Evolutionary conservation across 352 stramenopile genomes (phyloP), one percentile per base, ranked within the genome.

Genomic region (Pythium phragmiticola): DNA sequence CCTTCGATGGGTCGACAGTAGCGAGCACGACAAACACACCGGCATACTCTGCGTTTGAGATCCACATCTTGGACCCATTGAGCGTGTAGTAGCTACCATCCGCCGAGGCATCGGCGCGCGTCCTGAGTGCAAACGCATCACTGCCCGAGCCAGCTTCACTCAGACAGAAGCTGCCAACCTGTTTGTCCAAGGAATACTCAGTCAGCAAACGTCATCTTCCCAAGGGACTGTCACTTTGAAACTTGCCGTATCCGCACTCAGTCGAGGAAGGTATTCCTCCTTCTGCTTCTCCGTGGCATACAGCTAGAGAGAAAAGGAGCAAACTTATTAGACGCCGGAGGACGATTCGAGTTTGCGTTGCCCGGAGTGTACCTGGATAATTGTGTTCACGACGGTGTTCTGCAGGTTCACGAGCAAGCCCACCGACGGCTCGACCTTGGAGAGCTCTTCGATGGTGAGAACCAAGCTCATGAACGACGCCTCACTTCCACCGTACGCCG

Each of bases 11-110:
- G 72, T 98, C 88, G 17, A 87, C 89, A 65, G 97, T 99, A 12
- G 96, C 96, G 78, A 99, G 98, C 19, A 99, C 93, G 26, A 99
- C 77, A 76, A 98, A 98, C 1, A 99, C 88, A 8, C 93, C 94
- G 19, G 96, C 88, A 65, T 99, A 96, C 65, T 93, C 92, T 7
- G 90, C 92, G 76, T 99, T 99, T 46, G 94, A 98, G 67, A 99
- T 99, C 97, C 97, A 99, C 71, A 98, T 88, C 75, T 99, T 99
- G 52, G 90, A 88, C 19, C 97, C 97, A 72, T 90, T 98, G 12
- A 99, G 74, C n/a, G 90, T 98, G 74, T 96, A 99, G 70, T 97
- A 97, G 55, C 85, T 97, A 46, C 88, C 89, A 66, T 99, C 94
- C 1, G 79, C 57, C 21, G 87, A 98, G 23, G 69, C 69, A 3